Conservation (phyloP, 306 rosid genomes). For the Lathyrus sativus region DNA sequence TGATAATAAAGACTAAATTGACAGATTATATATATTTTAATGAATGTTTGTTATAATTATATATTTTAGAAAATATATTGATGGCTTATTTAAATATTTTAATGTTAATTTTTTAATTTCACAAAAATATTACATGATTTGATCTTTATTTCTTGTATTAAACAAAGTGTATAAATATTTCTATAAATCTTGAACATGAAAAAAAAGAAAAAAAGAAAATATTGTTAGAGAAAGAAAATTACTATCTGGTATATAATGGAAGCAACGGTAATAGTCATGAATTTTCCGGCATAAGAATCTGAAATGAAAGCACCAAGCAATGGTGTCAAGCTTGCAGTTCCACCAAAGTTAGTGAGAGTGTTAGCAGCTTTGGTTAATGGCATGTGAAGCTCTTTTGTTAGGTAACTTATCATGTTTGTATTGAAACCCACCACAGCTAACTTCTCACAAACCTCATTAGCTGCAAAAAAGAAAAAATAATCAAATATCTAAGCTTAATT, state of each 20-base stretch:
- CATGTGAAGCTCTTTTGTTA: slow-evolving; percentile 82
- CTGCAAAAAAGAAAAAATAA: slow-evolving; percentile 41
- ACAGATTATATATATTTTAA: no score
- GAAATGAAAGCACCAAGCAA: slow-evolving; percentile 91
- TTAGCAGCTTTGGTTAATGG: slow-evolving; percentile 91
- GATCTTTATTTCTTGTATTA: no score
- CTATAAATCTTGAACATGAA: no score
- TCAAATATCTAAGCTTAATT: not conserved
- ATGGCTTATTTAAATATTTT: no score
- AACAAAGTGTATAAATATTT: no score
- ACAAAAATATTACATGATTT: no score
- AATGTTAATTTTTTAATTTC: no score
- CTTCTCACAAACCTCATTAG: slow-evolving; percentile 84
- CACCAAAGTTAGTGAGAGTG: slow-evolving; percentile 78
- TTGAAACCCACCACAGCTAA: slow-evolving; percentile 90
- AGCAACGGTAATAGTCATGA: slow-evolving; percentile 74
- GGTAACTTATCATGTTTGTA: slow-evolving; percentile 84
- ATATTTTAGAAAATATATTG: no score
- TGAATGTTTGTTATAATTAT: no score
- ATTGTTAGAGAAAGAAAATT: slow-evolving; percentile 3
- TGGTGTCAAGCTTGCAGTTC: slow-evolving; percentile 90
- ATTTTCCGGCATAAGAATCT: slow-evolving; percentile 78
- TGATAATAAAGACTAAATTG: no score
- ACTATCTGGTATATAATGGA: slow-evolving; percentile 80
- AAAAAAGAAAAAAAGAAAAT: no score